These are phyloP conservation scores for Phytophthora litchii DNA, from an alignment of 352 stramenopile genomes.

Conservation along the genomic window DNA sequence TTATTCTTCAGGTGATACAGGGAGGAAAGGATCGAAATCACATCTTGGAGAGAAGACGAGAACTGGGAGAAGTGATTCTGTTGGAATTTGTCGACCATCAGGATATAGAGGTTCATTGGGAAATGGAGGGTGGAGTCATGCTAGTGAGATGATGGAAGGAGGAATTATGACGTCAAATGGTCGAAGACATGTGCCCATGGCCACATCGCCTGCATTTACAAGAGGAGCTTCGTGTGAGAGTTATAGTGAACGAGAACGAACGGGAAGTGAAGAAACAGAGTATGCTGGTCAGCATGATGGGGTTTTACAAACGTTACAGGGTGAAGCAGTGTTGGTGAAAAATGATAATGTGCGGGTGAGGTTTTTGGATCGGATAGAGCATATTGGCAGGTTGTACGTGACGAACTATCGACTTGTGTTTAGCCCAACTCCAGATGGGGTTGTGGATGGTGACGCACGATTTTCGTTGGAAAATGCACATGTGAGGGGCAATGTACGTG, in stretches of 20 bases:
- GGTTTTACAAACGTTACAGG: constrained; percentile 61
- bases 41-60: constrained; percentile 12
- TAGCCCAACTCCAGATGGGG: constrained; percentile 39
- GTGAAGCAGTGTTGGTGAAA: constrained; percentile 68
- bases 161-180: constrained; percentile 40
- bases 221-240: constrained; percentile 15
- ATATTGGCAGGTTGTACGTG: constrained; percentile 70
- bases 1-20: constrained; percentile 9
- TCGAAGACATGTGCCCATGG: constrained; percentile 15
- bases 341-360: constrained; percentile 66
- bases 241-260: constrained; percentile 27
- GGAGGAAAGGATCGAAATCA: constrained; percentile 15
- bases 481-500: constrained; percentile 32
- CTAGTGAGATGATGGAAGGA: constrained; percentile 26
- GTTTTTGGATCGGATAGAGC: constrained; percentile 55
- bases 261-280: constrained; percentile 36
- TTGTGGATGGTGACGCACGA: constrained; percentile 11
- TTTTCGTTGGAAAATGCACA: constrained; percentile 31
- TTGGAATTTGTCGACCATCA: constrained; percentile 8
- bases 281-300: constrained; percentile 20
- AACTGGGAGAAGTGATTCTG: constrained; percentile 14
- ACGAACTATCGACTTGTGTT: constrained; percentile 87
- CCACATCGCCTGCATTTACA: constrained; percentile 6
- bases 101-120: constrained; percentile 8
- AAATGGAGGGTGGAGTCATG: background rate